These are phyloP conservation scores for Pterulicium gracile DNA, from an alignment of 1,284 basidiomycete species.

Conservation along the genomic window DNA sequence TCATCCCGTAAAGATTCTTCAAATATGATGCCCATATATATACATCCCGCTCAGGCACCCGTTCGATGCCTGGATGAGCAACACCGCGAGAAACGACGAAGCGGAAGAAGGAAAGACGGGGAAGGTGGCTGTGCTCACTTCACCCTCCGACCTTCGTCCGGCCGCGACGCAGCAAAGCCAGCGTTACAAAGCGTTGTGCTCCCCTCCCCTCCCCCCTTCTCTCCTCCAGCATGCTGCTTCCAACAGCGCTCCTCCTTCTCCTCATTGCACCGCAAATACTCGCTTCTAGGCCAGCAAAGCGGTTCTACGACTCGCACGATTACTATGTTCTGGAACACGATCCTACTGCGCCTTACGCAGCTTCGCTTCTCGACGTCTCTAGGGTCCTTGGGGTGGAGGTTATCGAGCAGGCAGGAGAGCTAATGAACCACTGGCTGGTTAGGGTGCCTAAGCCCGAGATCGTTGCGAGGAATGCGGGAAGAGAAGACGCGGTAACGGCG, in stretches of 20 bases:
- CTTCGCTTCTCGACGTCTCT: constrained; percentile 50
- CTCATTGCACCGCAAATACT: constrained; percentile 4
- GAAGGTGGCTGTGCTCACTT: too few species aligned
- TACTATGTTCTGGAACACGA: constrained; percentile 86
- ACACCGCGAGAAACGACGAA: too few species aligned
- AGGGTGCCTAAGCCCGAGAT: constrained; percentile 38
- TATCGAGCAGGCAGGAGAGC: constrained; percentile 82
- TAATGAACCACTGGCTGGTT: constrained; percentile 81
- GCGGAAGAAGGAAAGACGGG: too few species aligned
- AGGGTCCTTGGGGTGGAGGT: constrained; percentile 68
- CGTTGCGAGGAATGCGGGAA: constrained; percentile 8
- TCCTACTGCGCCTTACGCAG: constrained; percentile 30
- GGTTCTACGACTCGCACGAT: constrained; percentile 69
- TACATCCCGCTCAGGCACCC: too few species aligned
- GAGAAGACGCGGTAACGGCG: constrained; percentile 46
- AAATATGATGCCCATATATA: too few species aligned
- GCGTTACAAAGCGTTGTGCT: too few species aligned
- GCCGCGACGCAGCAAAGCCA: too few species aligned
- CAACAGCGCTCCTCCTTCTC: not conserved
- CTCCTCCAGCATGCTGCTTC: not conserved
- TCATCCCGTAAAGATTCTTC: too few species aligned
- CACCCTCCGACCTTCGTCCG: too few species aligned
- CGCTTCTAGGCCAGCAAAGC: constrained; percentile 28
- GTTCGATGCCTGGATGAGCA: too few species aligned
- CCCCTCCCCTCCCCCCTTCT: not conserved